Percentiles rank a stretch among this genome's conserved stretches.
Evolutionary conservation across 192 early-diverging fungal species (phyloP).

Genomic region (Backusella westeae): DNA sequence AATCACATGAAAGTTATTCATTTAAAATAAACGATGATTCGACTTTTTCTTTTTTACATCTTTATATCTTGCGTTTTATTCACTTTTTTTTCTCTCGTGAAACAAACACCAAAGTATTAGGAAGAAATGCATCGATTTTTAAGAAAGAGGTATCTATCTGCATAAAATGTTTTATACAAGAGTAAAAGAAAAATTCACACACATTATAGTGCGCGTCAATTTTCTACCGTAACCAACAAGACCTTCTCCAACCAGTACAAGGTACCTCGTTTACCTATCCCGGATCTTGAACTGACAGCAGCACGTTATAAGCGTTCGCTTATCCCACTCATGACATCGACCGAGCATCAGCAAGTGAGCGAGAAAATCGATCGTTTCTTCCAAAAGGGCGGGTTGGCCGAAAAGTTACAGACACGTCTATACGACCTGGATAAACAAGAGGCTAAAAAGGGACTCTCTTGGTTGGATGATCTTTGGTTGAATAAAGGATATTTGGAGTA

Average conservation of each 20-base stretch:
- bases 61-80: neutral
- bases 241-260: constrained; percentile 68
- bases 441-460: constrained; percentile 54
- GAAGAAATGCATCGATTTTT: neutral
- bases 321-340: constrained; percentile 59
- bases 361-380: constrained; percentile 73
- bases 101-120: neutral
- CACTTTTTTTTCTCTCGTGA: neutral
- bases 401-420: constrained; percentile 73
- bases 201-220: neutral
- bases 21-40: neutral
- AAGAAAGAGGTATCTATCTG: neutral
- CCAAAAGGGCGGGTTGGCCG: constrained; percentile 62
- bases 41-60: neutral
- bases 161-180: neutral
- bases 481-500: constrained; percentile 83
- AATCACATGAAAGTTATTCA: constrained; percentile 9
- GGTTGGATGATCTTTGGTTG: constrained; percentile 89
- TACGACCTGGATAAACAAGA: constrained; percentile 64
- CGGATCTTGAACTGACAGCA: constrained; percentile 71
- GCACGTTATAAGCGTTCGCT: constrained; percentile 77
- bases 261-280: constrained; percentile 86
- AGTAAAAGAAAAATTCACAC: neutral
- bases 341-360: constrained; percentile 59
- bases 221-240: constrained; percentile 33